A percentile compares a stretch with the other conserved stretches of the same genome.
These are phyloP conservation scores for Paramyrothecium roridum DNA, from an alignment of 2,329 filamentous ascomycete species.

Conservation along the genomic window DNA sequence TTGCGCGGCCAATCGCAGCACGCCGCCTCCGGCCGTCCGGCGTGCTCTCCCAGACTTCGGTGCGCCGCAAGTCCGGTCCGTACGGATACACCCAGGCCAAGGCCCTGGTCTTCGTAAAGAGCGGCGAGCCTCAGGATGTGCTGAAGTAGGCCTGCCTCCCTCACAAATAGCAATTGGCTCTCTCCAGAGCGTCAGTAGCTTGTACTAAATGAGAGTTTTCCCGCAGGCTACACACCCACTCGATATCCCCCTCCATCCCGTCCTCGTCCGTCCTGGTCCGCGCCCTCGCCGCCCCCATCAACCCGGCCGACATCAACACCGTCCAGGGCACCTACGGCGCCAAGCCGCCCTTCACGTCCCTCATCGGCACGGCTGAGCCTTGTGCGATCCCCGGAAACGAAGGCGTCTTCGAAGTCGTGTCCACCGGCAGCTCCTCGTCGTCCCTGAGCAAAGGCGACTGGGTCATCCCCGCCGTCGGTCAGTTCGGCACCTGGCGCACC, in stretches of 20 bases:
- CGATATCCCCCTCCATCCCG: constrained; percentile 72
- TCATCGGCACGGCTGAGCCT: constrained; percentile 73
- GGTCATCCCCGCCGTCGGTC: constrained; percentile 82
- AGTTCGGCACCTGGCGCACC: constrained; percentile 93
- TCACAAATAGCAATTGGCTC: no score
- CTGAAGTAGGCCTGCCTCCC: constrained; percentile 44
- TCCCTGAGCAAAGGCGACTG: constrained; percentile 75
- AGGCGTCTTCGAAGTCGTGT: constrained; percentile 85
- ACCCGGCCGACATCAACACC: constrained; percentile 97
- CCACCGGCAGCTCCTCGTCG: constrained; percentile 55
- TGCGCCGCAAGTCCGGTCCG: constrained; percentile 53
- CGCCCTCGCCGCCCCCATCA: constrained; percentile 87
- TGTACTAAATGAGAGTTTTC: background rate
- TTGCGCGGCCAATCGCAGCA: constrained; percentile 15
- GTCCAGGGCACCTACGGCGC: constrained; percentile 95
- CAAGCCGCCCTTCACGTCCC: constrained; percentile 72
- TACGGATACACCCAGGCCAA: constrained; percentile 86
- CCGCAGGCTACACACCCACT: constrained; percentile 68
- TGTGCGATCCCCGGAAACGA: constrained; percentile 85
- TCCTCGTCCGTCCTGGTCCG: constrained; percentile 68
- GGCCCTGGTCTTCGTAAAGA: constrained; percentile 71
- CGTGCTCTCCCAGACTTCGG: constrained; percentile 18
- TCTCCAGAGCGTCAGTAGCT: background rate
- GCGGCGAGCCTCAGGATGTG: constrained; percentile 73
- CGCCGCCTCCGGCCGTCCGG: constrained; percentile 10